Conservation (phyloP, 2,329 filamentous ascomycete species). For the Botrytis paeoniae region DNA sequence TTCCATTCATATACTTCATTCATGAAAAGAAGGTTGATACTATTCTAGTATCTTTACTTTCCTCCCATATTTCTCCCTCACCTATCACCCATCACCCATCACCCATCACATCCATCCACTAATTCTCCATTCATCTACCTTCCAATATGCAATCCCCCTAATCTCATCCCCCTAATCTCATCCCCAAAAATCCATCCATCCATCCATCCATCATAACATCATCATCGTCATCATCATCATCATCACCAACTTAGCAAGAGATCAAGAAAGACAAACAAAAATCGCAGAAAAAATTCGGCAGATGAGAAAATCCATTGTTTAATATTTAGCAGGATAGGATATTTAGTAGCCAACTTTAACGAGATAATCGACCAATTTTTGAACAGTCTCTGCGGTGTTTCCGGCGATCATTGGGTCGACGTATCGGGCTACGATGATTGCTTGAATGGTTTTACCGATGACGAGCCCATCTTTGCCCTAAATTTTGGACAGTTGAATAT, state of each 20-base stretch:
- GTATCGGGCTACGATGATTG: constrained; percentile 87
- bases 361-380: constrained; percentile 84
- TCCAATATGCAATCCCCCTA: not conserved
- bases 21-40: constrained; percentile 6
- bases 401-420: constrained; percentile 69
- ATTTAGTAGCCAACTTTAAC: constrained; percentile 65
- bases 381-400: constrained; percentile 74
- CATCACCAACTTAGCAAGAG: constrained; percentile 1
- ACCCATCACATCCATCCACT: not conserved
- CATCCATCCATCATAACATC: constrained; percentile 1
- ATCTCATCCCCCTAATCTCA: not conserved
- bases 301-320: constrained; percentile 9
- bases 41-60: constrained; percentile 12
- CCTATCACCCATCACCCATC: not conserved
- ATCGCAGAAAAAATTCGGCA: not conserved
- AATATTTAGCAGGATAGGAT: constrained; percentile 26
- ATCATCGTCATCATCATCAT: not conserved
- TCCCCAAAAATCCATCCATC: not conserved
- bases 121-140: not conserved
- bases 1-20: not conserved
- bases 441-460: constrained; percentile 83
- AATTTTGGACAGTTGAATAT: constrained; percentile 1
- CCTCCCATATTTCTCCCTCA: not conserved
- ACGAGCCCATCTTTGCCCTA: constrained; percentile 78
- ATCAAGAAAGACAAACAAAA: not conserved